Conservation (phyloP, 495 filamentous ascomycete genomes). For the Penicillium simplicissimum region DNA sequence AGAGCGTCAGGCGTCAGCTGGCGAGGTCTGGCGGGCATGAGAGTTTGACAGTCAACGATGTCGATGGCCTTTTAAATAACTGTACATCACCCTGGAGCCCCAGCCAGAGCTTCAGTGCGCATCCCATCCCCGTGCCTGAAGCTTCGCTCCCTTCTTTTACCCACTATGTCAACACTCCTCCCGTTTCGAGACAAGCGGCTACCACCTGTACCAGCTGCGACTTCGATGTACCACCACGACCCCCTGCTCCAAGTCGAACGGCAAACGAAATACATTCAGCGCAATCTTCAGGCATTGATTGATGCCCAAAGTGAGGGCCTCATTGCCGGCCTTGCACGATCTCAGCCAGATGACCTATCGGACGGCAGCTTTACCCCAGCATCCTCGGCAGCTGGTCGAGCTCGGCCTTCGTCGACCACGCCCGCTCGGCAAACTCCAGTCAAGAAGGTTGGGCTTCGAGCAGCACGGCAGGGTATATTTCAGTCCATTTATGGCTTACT, state of each 20-base stretch:
- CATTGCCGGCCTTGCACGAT: constrained; percentile 49
- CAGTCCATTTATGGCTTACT: constrained; percentile 71
- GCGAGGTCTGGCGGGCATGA: constrained; percentile 25
- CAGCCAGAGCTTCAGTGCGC: neutral
- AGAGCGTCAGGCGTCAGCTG: constrained; percentile 25
- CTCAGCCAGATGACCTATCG: constrained; percentile 41
- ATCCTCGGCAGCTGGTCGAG: constrained; percentile 26
- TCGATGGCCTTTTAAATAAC: constrained; percentile 9
- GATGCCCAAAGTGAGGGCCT: constrained; percentile 84
- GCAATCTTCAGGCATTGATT: constrained; percentile 74
- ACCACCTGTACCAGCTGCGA: constrained; percentile 29
- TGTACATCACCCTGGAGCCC: neutral
- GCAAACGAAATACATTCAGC: constrained; percentile 59
- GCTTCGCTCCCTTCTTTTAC: constrained; percentile 3
- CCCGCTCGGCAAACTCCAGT: constrained; percentile 63
- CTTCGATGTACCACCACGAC: constrained; percentile 38
- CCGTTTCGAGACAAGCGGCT: constrained; percentile 29
- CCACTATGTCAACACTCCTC: constrained; percentile 38
- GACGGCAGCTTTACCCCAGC: constrained; percentile 52
- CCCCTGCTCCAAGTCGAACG: constrained; percentile 47
- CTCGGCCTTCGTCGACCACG: constrained; percentile 40
- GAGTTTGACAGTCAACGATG: neutral
- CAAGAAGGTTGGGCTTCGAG: constrained; percentile 59
- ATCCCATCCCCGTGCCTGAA: neutral
- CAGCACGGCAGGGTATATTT: constrained; percentile 70